Base-by-base conservation (phyloP, 1,284 basidiomycete genomes). In the Meira nashicola region DNA sequence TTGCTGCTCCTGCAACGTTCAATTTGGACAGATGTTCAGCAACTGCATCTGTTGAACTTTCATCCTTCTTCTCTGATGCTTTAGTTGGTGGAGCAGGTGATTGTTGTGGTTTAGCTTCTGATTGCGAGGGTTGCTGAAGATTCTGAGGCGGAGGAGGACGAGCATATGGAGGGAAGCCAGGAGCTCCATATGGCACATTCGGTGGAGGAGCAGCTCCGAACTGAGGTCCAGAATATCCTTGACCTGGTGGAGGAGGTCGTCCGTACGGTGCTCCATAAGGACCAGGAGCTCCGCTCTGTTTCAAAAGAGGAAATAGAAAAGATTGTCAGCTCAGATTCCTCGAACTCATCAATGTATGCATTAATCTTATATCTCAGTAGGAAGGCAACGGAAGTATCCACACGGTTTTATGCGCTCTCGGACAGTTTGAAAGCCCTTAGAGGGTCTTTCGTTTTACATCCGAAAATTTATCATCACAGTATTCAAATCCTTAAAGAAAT, bases 341-440 rank as follows among this genome's bases (percentile, higher is more conserved):
- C 23, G 9, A 56, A 44, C 15, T 3, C 47, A 50, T n/a, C 57
- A 44, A 53, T 43, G 62, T 60, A 58, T 43, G n/a, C n/a, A n/a
- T n/a, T n/a, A n/a, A n/a, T n/a, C n/a, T n/a, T n/a, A 59, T 46
- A 54, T 64, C 70, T 86, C 84, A 85, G 85, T 83, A 86, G 84
- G 84, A 87, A 86, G 85, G 84, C 84, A 87, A 85, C 84, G 84
- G 83, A 86, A 81, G 72, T 71, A 83, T 86, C 85, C 86, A 86
- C 86, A 86, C 76, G 82, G 80, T 75, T 71, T 80, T 81, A 81
- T 85, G 86, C 85, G 85, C 85, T 86, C 85, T 86, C 84, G 84
- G 84, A 65, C 71, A 55, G 77, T 82, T 67, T 83, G 40, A 15
- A 19, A 15, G 80, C 80, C 60, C 68, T 70, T 63, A 33, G 3